Conservation (phyloP, 2,329 filamentous ascomycete species). For the Ophiostoma sp. region DNA sequence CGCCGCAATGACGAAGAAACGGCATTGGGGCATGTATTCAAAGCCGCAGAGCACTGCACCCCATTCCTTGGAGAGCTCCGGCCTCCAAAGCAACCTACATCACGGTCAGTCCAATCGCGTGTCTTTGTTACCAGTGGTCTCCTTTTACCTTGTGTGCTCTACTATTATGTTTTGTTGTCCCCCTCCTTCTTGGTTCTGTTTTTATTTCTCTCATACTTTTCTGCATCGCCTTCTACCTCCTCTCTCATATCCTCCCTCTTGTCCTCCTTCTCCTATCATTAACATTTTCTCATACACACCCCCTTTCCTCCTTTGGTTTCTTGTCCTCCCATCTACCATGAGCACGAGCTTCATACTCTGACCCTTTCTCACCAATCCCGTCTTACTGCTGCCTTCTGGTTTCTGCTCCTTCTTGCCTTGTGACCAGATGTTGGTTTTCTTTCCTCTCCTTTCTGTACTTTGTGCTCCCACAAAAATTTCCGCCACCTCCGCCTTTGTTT, state of each 20-base stretch:
- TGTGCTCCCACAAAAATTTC: background rate
- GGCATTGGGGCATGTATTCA: constrained; percentile 55
- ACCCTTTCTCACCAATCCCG: constrained; percentile 11
- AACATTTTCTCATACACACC: background rate
- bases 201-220: background rate
- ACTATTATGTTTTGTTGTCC: background rate
- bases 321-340: constrained; percentile 22
- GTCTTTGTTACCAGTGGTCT: background rate
- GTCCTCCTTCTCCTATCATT: background rate
- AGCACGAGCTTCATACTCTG: constrained; percentile 9
- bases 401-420: constrained; percentile 13
- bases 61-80: constrained; percentile 47
- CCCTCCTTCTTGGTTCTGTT: background rate
- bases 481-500: constrained; percentile 19
- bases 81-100: constrained; percentile 28
- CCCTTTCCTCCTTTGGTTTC: background rate
- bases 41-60: constrained; percentile 60
- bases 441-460: background rate
- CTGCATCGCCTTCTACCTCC: background rate
- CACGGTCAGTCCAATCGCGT: constrained; percentile 27
- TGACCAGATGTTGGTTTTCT: constrained; percentile 15
- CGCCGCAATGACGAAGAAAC: constrained; percentile 62
- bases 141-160: background rate
- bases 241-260: background rate
- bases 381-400: background rate